Percentiles rank a stretch among this genome's conserved stretches.
Evolutionary conservation across 352 stramenopile species (phyloP).

Genomic region (Pythium monospermum): DNA sequence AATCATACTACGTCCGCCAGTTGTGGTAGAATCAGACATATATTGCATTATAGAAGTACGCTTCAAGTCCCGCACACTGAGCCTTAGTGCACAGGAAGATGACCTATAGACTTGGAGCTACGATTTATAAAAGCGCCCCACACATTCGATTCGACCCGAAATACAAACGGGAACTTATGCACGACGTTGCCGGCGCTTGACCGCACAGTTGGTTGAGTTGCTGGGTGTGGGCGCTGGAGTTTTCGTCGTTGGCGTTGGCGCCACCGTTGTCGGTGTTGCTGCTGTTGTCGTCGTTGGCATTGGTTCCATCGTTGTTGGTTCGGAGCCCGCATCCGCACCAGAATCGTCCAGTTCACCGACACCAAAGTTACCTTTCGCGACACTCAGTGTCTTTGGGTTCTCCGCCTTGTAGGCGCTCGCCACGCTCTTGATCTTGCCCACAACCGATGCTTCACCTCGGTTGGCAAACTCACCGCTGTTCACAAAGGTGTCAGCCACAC

Average conservation of each 20-base stretch:
- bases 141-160: too few relatives aligned
- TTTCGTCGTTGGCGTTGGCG: not conserved
- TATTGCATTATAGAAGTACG: too few relatives aligned
- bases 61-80: too few relatives aligned
- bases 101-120: too few relatives aligned
- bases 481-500: conserved; percentile 13
- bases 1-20: too few relatives aligned
- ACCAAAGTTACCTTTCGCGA: conserved; percentile 13
- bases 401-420: conserved; percentile 7
- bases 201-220: too few relatives aligned
- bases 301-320: not conserved
- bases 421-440: conserved; percentile 12
- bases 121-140: too few relatives aligned
- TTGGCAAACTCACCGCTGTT: conserved; percentile 10
- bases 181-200: too few relatives aligned
- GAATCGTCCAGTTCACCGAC: conserved; percentile 4
- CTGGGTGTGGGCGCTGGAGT: not conserved
- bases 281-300: not conserved
- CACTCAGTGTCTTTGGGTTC: conserved; percentile 2
- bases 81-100: too few relatives aligned
- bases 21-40: too few relatives aligned
- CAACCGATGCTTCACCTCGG: conserved; percentile 3
- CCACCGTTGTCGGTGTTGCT: not conserved
- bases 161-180: too few relatives aligned
- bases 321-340: not conserved